These are phyloP conservation scores for Populus ilicifolia DNA, from an alignment of 345 rosid species.

Conservation along the genomic window DNA sequence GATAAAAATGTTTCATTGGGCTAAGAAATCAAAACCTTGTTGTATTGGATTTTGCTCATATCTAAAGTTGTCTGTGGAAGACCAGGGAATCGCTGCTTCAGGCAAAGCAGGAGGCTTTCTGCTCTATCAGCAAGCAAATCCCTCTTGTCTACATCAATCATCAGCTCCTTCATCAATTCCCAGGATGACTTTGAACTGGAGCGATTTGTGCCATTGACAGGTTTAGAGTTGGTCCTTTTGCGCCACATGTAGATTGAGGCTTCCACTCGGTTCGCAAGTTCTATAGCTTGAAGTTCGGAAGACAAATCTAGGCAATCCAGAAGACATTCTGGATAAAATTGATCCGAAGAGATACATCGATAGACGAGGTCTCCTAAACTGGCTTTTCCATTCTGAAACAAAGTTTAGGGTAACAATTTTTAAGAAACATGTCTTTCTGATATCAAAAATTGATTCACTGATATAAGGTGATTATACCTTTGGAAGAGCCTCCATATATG, in stretches of 20 bases:
- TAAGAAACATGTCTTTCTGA: not conserved
- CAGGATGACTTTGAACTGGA: constrained; percentile 76
- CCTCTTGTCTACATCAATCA: constrained; percentile 80
- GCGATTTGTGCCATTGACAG: constrained; percentile 38
- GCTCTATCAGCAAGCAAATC: constrained; percentile 86
- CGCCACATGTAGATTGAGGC: constrained; percentile 79
- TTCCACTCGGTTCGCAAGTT: constrained; percentile 85
- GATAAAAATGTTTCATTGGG: not conserved
- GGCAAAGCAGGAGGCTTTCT: constrained; percentile 71
- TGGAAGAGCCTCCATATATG: constrained; percentile 81
- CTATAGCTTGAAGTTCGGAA: constrained; percentile 92
- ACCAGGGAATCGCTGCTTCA: constrained; percentile 88
- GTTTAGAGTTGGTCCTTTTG: constrained; percentile 51
- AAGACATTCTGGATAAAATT: constrained; percentile 76
- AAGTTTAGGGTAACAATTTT: constrained; percentile 2
- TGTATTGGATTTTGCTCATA: constrained; percentile 94
- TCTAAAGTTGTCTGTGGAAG: constrained; percentile 91
- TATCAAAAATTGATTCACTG: not conserved
- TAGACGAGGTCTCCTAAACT: constrained; percentile 82
- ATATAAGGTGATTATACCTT: constrained; percentile 42
- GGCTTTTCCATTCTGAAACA: constrained; percentile 76
- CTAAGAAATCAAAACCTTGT: constrained; percentile 48
- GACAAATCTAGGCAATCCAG: constrained; percentile 89
- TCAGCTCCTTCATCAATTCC: constrained; percentile 84
- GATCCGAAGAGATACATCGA: constrained; percentile 76